Evolutionary conservation across 1,139 yeast genomes (phyloP).

Genomic region (Yamadazyma kanchanaburiensis): DNA sequence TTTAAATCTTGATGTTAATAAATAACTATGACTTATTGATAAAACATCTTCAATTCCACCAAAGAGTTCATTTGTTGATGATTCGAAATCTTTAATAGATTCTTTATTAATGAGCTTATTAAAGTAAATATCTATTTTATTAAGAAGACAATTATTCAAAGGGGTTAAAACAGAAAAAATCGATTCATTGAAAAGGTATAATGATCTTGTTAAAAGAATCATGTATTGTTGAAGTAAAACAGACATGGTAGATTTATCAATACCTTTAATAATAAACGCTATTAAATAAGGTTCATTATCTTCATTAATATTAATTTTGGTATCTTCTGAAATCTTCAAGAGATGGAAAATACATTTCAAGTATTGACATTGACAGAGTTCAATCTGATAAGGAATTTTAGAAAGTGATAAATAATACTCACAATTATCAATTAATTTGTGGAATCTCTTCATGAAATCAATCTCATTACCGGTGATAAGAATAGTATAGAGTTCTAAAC

Average conservation of each 20-base stretch:
- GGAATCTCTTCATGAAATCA: constrained; percentile 42
- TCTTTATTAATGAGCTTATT: constrained; percentile 12
- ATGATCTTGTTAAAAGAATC: constrained; percentile 37
- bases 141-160: constrained; percentile 48
- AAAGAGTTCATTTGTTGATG: constrained; percentile 50
- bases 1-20: constrained; percentile 33
- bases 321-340: constrained; percentile 30
- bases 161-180: constrained; percentile 50
- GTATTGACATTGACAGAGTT: constrained; percentile 26
- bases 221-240: constrained; percentile 48
- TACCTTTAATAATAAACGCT: constrained; percentile 37
- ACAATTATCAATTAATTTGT: constrained; percentile 24
- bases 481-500: constrained; percentile 40
- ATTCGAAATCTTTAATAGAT: constrained; percentile 29
- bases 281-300: constrained; percentile 32
- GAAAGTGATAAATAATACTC: constrained; percentile 17
- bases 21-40: constrained; percentile 58
- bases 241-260: constrained; percentile 30
- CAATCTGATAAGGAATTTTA: constrained; percentile 19
- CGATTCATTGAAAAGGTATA: constrained; percentile 47
- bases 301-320: constrained; percentile 27
- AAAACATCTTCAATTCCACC: constrained; percentile 67
- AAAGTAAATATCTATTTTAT: constrained; percentile 41
- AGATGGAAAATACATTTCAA: constrained; percentile 28
- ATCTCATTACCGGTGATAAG: constrained; percentile 56